Evolutionary conservation across 768 basidiomycete species (phyloP).

Genomic region (Tulasnella calospora): DNA sequence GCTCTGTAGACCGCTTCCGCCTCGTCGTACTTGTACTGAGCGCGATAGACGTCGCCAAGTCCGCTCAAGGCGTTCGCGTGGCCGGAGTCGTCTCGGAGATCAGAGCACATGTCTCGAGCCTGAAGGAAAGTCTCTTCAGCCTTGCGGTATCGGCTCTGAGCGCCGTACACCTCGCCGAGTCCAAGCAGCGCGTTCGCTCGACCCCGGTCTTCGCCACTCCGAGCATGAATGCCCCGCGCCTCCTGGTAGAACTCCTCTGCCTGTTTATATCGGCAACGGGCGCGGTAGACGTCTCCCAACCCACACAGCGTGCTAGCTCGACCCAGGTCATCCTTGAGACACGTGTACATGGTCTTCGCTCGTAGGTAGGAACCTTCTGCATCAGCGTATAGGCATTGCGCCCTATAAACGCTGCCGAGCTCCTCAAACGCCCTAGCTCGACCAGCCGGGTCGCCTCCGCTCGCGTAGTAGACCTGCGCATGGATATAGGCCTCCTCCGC

Average conservation of each 20-base stretch:
- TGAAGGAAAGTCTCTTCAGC: background rate
- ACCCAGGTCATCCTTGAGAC: background rate
- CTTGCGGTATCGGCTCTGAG: background rate
- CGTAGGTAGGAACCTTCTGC: background rate
- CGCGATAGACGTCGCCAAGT: background rate
- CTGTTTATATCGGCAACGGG: background rate
- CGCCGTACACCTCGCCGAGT: background rate
- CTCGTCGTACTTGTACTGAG: background rate
- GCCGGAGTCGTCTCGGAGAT: background rate
- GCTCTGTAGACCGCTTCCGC: background rate
- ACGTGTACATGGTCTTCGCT: background rate
- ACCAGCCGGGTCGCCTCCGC: background rate
- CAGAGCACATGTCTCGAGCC: background rate
- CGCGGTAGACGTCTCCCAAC: background rate
- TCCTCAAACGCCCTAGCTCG: background rate
- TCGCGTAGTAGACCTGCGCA: background rate
- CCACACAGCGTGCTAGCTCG: background rate
- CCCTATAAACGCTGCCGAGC: background rate
- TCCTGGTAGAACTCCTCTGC: constrained; percentile 2
- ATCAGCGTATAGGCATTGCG: background rate
- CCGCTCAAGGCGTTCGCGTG: background rate
- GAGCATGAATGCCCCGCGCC: background rate
- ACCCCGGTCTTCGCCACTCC: background rate
- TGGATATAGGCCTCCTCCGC: background rate
- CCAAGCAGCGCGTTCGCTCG: background rate